Conservation (phyloP, 148 eudicot species). For the Rhododendron kiyosumense region DNA sequence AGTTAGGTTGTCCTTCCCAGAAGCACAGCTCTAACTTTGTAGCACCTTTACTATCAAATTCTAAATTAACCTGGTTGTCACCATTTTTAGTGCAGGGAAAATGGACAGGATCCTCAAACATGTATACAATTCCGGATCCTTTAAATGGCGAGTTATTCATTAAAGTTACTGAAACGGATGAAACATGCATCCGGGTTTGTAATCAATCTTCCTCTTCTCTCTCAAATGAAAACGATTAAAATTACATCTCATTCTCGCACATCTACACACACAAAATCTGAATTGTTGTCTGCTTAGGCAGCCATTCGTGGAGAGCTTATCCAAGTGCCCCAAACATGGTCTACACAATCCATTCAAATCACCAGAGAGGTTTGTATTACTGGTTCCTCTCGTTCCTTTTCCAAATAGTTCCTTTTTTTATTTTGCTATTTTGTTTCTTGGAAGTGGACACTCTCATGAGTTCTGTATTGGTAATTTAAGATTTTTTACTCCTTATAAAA, state of each 20-base stretch:
- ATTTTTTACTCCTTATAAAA: neutral
- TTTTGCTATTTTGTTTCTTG: too few species aligned
- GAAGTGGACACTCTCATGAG: too few species aligned
- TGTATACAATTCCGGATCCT: constrained; percentile 82
- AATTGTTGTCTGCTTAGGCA: constrained; percentile 26
- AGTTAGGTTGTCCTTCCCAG: neutral
- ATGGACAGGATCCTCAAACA: constrained; percentile 63
- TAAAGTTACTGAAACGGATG: constrained; percentile 79
- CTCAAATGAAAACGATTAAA: too few species aligned
- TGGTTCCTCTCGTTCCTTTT: constrained; percentile 1
- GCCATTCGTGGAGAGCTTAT: constrained; percentile 97
- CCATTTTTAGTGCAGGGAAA: constrained; percentile 74
- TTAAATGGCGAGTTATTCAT: constrained; percentile 91
- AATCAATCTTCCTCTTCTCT: constrained; percentile 5
- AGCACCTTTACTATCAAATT: neutral
- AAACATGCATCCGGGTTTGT: constrained; percentile 63
- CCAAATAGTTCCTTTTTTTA: too few species aligned
- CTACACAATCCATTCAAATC: constrained; percentile 91
- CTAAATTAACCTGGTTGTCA: constrained; percentile 4
- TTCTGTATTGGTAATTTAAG: too few species aligned
- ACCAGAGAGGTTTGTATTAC: constrained; percentile 73
- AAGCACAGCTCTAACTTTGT: neutral
- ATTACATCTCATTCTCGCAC: neutral
- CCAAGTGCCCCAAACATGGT: constrained; percentile 93
- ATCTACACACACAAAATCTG: neutral